Base-by-base conservation (phyloP, 1,284 basidiomycete genomes). In the Ustilago bromivora region DNA sequence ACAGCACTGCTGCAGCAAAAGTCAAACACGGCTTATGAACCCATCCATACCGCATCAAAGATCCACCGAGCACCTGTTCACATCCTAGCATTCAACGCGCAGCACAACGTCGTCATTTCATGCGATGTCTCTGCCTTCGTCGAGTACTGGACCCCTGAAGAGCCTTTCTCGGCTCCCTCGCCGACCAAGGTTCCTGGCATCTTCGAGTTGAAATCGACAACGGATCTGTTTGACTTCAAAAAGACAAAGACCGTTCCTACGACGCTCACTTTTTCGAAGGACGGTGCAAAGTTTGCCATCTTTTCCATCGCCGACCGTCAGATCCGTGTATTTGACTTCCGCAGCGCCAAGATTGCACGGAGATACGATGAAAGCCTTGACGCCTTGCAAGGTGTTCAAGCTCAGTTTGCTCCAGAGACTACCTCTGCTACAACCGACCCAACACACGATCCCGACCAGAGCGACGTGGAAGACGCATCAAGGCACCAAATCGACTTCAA, bases 211-310 rank as follows among this genome's bases (percentile, higher is more conserved):
- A 99, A 99, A 87, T 93, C 91, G 52, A 89, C 91, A 51, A 99
- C 97, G 0, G 95, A 98, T 83, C 87, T 99, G 36, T 99, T 98
- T 87, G 96, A 98, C 78, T 99, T 99, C 88, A 98, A 98, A 88
- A 99, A 98, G 95, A 91, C 93, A 46, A 96, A 95, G 88, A 93
- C 94, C 4, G 92, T 91, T 12, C 95, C 96, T 1, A 94, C 95
- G 2, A 94, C 94, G 66, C 90, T 99, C 63, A 94, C 93, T 4
- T 90, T 99, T 73, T 96, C 95, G 0, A 95, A 94, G 2, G 92
- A 94, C 84, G 92, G 91, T 4, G 91, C 90, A 8, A 92, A 93
- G 28, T 98, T 98, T 85, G 93, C 93, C 47, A 94, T 94, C 7
- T 93, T 96, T 85, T 97, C 96, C 46, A 89, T 96, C 0, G 92